These are phyloP conservation scores for Nakazawaea ambrosiae DNA, from an alignment of 805 yeast species.

Conservation along the genomic window DNA sequence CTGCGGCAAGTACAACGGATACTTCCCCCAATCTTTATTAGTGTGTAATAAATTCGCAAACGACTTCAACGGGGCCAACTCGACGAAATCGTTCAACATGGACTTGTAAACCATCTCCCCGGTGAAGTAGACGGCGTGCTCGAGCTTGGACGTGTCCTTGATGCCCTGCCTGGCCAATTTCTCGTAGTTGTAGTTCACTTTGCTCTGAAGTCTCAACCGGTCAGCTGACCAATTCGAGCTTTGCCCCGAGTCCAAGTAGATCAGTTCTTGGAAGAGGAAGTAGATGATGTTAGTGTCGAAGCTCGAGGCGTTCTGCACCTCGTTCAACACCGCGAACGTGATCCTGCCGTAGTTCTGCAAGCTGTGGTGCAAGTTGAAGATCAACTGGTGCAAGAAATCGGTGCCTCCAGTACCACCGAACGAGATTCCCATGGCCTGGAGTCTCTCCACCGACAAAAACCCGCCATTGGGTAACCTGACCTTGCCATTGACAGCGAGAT, in stretches of 20 bases:
- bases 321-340: slow-evolving; percentile 28
- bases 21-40: slow-evolving; percentile 20
- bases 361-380: slow-evolving; percentile 33
- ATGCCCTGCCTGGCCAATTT: slow-evolving; percentile 7
- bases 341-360: slow-evolving; percentile 28
- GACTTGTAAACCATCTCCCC: slow-evolving; percentile 51
- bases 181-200: slow-evolving; percentile 7
- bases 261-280: slow-evolving; percentile 52
- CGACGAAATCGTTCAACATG: slow-evolving; percentile 42
- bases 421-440: slow-evolving; percentile 43
- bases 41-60: slow-evolving; percentile 31
- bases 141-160: slow-evolving; percentile 2
- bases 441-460: slow-evolving; percentile 37
- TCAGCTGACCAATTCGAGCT: slow-evolving; percentile 44
- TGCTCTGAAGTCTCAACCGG: slow-evolving; percentile 21
- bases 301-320: slow-evolving; percentile 26
- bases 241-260: slow-evolving; percentile 41
- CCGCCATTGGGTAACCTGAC: slow-evolving; percentile 47
- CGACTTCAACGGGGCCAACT: slow-evolving; percentile 29
- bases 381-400: slow-evolving; percentile 36
- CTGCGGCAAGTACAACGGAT: slow-evolving; percentile 16
- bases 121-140: slow-evolving; percentile 33
- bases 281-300: slow-evolving; percentile 51
- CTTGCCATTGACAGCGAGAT: slow-evolving; percentile 20
- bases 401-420: slow-evolving; percentile 49